Conservation (phyloP, 23 red algal species). For the Gracilaria caudata region DNA sequence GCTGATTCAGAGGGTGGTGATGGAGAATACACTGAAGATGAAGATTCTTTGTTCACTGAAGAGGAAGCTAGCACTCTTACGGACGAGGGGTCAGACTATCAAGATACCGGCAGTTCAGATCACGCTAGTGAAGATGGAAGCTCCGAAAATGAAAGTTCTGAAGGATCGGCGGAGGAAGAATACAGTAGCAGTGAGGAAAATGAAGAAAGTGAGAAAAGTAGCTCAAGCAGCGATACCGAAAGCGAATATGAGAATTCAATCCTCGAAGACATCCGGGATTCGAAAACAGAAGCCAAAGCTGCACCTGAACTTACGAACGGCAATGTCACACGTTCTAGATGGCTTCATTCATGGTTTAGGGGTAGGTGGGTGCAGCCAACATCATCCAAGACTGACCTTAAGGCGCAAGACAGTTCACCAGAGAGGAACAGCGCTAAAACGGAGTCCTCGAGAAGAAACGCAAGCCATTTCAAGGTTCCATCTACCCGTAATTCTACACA, state of each 20-base stretch:
- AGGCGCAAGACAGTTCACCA: not conserved
- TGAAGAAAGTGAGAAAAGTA: slow-evolving; percentile 6
- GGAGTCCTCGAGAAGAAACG: not conserved
- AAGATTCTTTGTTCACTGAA: not conserved
- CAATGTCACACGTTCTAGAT: not conserved
- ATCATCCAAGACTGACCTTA: not conserved
- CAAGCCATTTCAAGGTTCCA: not conserved
- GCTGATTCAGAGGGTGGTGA: not conserved
- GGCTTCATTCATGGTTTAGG: not conserved
- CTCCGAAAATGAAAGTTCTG: not conserved
- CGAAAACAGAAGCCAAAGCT: not conserved
- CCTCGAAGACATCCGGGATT: not conserved
- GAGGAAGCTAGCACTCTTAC: not conserved
- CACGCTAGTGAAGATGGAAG: not conserved
- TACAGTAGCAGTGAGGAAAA: slow-evolving; percentile 9
- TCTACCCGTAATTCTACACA: not conserved
- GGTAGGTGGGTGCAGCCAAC: not conserved
- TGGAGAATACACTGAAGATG: not conserved
- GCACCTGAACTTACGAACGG: not conserved
- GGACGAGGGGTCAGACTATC: not conserved
- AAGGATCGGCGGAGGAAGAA: not conserved
- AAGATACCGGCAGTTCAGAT: slow-evolving; percentile 4
- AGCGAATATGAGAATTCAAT: not conserved
- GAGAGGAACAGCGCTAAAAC: not conserved
- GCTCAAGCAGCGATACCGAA: not conserved